A percentile compares a stretch with the other conserved stretches of the same genome.
Evolutionary conservation across 2,329 filamentous ascomycete genomes (phyloP).

Genomic region (Aspergillus chevalieri): DNA sequence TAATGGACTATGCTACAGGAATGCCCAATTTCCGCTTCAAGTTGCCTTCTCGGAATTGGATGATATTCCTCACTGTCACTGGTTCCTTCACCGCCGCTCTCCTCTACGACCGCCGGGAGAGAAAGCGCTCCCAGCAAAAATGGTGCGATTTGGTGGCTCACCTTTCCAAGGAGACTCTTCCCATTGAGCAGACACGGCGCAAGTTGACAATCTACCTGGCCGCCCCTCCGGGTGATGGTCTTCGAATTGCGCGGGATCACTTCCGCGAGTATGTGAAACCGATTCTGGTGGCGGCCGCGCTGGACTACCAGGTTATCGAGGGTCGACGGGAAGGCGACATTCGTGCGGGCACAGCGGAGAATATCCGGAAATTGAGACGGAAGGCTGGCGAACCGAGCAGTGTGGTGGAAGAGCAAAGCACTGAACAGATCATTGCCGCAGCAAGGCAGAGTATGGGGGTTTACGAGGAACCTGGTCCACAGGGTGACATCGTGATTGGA

Average conservation of each 20-base stretch:
- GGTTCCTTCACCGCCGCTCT: conserved; percentile 72
- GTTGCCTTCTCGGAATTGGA: conserved; percentile 93
- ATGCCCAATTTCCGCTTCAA: conserved; percentile 75
- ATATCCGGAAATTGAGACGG: conserved; percentile 62
- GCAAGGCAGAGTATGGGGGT: conserved; percentile 62
- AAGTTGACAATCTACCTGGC: conserved; percentile 81
- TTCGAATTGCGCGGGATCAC: conserved; percentile 82
- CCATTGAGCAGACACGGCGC: conserved; percentile 66
- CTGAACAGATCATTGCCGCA: conserved; percentile 57
- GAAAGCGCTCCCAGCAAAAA: conserved; percentile 74
- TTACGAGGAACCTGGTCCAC: conserved; percentile 63
- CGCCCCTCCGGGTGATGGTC: conserved; percentile 77
- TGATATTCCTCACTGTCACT: conserved; percentile 82
- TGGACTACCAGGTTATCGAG: conserved; percentile 96
- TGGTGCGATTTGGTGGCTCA: conserved; percentile 84
- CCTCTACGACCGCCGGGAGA: conserved; percentile 88
- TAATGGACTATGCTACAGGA: conserved; percentile 43
- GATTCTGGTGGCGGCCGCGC: conserved; percentile 75
- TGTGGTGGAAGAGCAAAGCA: conserved; percentile 38
- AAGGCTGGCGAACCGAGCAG: conserved; percentile 53
- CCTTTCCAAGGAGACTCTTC: conserved; percentile 70
- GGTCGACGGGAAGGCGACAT: conserved; percentile 90
- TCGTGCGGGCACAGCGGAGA: conserved; percentile 76
- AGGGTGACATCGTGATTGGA: conserved; percentile 83
- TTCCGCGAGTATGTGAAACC: conserved; percentile 96